Base-by-base conservation (phyloP, 345 rosid genomes). In the Eutrema heterophyllum region DNA sequence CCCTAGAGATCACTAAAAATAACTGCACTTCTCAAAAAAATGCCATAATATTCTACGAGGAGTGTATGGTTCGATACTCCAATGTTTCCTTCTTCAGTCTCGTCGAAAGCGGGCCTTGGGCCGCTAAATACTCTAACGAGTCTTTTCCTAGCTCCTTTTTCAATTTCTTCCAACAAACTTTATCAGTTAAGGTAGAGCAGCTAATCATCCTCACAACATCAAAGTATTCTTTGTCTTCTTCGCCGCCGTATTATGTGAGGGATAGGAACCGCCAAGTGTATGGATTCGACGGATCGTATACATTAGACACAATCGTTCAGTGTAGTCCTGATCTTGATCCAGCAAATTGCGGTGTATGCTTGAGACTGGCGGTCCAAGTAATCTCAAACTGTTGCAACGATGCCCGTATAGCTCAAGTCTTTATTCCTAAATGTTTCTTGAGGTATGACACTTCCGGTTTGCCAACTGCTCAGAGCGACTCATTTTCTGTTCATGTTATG, bases 51-150 rank as follows among this genome's bases (percentile, higher is more conserved):
- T 83, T 32, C 54, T 83, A 64, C 32, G 78, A 84, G 5, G 53
- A 68, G 43, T 88, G 90, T 53, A 59, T 69, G 74, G 10, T 86
- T 15, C 76, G 85, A 3, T 84, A 84, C 65, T 79, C 86, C 0
- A 48, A 73, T 27, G 16, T 2, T 0, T 51, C 63, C 35, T 75
- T 68, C 68, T 72, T 64, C 16, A 3, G 13, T 0, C 16, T 68
- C 29, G 18, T 38, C 29, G 9, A 45, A 2, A 0, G 1, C 0
- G 13, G 3, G 7, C 74, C 65, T 45, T 32, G 0, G 14, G 0
- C 6, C 8, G 41, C 2, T 27, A 41, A 0, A 54, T 41, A 68
- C 43, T 29, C 72, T 11, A 0, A 0, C 12, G 2, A 2, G 5
- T 9, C 7, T 6, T 67, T 52, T 41, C 49, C 50, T 14, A 5